Evolutionary conservation across 176 grass and related monocot species (phyloP), one percentile per base, ranked within the genome.

Genomic region (Eleusine indica): DNA sequence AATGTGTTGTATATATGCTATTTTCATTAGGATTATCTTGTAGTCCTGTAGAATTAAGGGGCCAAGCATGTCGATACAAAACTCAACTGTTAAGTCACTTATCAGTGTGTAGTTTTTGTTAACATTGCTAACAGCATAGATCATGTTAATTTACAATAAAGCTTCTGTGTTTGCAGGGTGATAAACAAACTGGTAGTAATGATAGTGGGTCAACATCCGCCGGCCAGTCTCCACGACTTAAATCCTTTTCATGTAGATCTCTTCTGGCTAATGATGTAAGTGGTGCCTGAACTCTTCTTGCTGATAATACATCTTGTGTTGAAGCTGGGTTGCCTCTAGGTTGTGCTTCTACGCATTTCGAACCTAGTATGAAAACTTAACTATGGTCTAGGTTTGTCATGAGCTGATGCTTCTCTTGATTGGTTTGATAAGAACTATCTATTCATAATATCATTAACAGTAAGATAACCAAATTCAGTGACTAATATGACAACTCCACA

Each of bases 261-360:
- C 89, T 90, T 84, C 75, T 92, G 51, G 80, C 86, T 54, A 83
- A 83, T 84, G 90, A 90, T 86, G 87, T 87, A 90, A 90, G 85
- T 90, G 28, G 57, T 19, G 3, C 37, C 19, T 51, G 38, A 86
- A 81, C 1, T 66, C 30, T 57, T 64, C 61, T 30, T 6, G 56
- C 56, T 60, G 61, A 30, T 30, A 30, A 64, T 28, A 5, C 51
- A 71, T 88, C 16, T 73, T 32, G 42, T 16, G 64, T 78, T 53
- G 79, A 51, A 80, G 14, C 21, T 88, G 19, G 42, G 63, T 62
- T 79, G 66, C 81, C 51, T 58, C 41, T 78, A 57, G 39, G 70
- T 30, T 57, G 28, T 6, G 67, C 47, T 69, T 87, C 39, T 69
- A 41, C 39, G 51, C 68, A 60, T 83, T 61, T 78, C 73, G 13